Base-by-base conservation (phyloP, 805 yeast genomes). In the Saturnispora diversa region DNA sequence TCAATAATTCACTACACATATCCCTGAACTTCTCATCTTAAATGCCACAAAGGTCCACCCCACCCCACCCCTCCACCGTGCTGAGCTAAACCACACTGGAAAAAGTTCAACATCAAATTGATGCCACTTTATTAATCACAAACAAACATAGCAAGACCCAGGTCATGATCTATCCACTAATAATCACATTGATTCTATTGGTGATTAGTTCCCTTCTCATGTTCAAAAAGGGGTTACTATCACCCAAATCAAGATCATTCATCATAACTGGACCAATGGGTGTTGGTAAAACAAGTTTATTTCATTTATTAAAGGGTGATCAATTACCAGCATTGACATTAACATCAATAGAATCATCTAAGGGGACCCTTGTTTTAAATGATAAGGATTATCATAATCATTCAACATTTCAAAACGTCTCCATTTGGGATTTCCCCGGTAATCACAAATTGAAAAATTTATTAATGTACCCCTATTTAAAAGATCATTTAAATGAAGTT, bases 361-460 rank as follows among this genome's bases (percentile, higher is more conserved):
- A 53, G 19, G 63, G 58, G 6, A 47, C 52, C 8, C 60, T 67
- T 39, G 49, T 55, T 36, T 50, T 76, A n/a, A 28, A 23, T 28
- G 36, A 42, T 1, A 44, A 42, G 11, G 61, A 61, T 2, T 55
- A 59, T 4, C 55, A 45, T 7, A 63, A 47, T 35, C 62, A 54
- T 50, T 36, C 41, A 25, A 44, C 48, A 2, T 48, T 49, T 24
- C 68, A 58, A 43, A 60, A 52, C 42, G 70, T 64, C 53, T 74
- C 70, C 45, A 58, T 88, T 29, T 69, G 81, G 38, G 97, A 90
- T 53, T 77, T 77, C 46, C 98, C 98, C 2, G 96, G 97, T n/a
- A 87, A 83, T 61, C 63, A 72, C 41, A 86, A 85, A 59, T 74
- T 88, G 49, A 74, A 72, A 40, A 73, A 75, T 43, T 63, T 79